Evolutionary conservation across 2,329 filamentous ascomycete species (phyloP).

Genomic region (Pezicula carpinea): DNA sequence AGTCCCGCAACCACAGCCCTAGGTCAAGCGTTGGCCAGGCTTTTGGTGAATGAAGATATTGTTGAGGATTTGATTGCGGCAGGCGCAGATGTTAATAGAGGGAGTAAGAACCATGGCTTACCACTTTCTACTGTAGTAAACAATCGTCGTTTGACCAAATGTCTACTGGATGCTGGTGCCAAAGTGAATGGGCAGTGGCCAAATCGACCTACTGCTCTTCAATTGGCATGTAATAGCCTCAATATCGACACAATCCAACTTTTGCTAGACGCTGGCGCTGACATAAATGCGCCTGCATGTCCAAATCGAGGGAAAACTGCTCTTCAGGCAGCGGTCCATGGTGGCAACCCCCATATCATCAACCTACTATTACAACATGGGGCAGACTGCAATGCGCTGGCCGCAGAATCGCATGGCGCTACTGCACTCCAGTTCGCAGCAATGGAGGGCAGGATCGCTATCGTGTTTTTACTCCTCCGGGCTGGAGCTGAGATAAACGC

Average conservation of each 20-base stretch:
- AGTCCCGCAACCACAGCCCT: background rate
- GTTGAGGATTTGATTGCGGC: too few species aligned
- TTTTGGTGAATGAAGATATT: background rate
- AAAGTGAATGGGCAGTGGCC: slow-evolving; percentile 5
- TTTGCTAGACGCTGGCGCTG: too few species aligned
- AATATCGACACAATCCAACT: background rate
- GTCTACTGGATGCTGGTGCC: slow-evolving; percentile 4
- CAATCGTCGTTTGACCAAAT: background rate
- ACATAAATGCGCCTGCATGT: too few species aligned
- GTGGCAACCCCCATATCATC: slow-evolving; percentile 3
- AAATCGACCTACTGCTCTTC: slow-evolving; percentile 4
- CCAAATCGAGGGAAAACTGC: slow-evolving; percentile 6
- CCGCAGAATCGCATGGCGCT: too few species aligned
- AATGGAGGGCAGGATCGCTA: background rate
- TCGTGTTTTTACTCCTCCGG: background rate
- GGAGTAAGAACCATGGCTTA: background rate
- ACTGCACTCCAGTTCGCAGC: too few species aligned
- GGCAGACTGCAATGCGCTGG: background rate
- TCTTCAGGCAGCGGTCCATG: slow-evolving; percentile 9
- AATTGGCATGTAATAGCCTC: background rate
- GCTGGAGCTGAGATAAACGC: slow-evolving; percentile 4
- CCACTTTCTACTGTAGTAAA: slow-evolving; percentile 3
- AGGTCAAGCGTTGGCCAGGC: background rate
- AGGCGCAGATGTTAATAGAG: too few species aligned
- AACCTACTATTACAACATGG: slow-evolving; percentile 10